Base-by-base conservation (phyloP, 441 rosid genomes). In the Arabidopsis hybrid region DNA sequence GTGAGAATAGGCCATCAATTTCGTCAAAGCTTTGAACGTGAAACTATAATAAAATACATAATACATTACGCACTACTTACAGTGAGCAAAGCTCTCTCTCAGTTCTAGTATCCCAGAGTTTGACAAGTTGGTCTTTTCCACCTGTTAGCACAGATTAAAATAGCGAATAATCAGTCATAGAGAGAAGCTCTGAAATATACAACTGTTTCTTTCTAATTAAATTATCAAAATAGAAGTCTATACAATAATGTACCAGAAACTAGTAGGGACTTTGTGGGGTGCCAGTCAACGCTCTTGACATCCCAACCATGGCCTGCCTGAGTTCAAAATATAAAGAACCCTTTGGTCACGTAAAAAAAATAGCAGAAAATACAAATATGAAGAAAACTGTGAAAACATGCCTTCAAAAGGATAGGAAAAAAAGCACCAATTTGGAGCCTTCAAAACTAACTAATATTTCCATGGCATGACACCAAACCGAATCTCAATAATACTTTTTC, bases 271-370 rank as follows among this genome's bases (percentile, higher is more conserved):
- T 92, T 92, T 73, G 95, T 90, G 60, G 99, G 98, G 80, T 95
- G 99, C 99, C 99, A 95, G 78, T 93, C 97, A 76, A 95, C 97
- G 80, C 95, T 80, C 87, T 95, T 95, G 81, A 95, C 97, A 91
- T 95, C 98, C 97, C 98, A 93, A 81, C 98, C 98, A 85, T 95
- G 99, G 89, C 99, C 99, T 95, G 99, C 94, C 93, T 91, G 97
- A 91, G 92, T 93, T 89, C 83, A 95, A 92, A 60, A 74, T 69
- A 72, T 36, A 68, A 60, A 86, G 79, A 82, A 73, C 71, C 80
- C 88, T 80, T 79, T 77, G 83, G 87, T 91, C 75, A 86, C 67
- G 29, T 79, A 79, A 59, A 74, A 55, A 61, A 32, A 62, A 16
- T 67, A 29, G 61, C 59, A 73, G 71, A 39, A 36, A 12, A 51